Evolutionary conservation across 169 alveolate genomes (phyloP).

Genomic region (Eimeria falciformis): DNA sequence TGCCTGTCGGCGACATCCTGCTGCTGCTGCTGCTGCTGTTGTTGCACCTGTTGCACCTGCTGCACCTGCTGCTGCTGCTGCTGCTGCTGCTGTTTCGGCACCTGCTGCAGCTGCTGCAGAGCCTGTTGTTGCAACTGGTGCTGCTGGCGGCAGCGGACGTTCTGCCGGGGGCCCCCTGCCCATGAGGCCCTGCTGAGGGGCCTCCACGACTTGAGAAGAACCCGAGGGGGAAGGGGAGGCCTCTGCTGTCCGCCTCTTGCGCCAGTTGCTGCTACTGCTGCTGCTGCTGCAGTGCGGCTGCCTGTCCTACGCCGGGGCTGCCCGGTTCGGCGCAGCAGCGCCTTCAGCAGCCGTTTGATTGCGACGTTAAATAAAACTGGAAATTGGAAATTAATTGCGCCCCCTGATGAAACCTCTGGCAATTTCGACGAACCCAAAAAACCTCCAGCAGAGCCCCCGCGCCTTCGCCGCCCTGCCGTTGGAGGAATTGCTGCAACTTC

Average conservation of each 20-base stretch:
- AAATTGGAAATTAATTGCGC: constrained; percentile 53
- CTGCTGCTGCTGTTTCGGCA: neutral
- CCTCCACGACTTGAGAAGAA: constrained; percentile 48
- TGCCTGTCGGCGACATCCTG: no score
- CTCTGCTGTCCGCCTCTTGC: constrained; percentile 12
- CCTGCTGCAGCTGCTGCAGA: constrained; percentile 46
- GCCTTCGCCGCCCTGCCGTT: constrained; percentile 22
- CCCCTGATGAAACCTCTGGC: constrained; percentile 23
- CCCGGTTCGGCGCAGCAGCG: constrained; percentile 55
- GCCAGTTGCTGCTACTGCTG: constrained; percentile 11
- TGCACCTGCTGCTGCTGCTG: neutral
- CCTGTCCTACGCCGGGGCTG: constrained; percentile 23
- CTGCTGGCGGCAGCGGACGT: constrained; percentile 29
- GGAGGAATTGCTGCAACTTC: neutral
- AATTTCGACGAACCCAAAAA: constrained; percentile 19
- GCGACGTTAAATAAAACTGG: constrained; percentile 46
- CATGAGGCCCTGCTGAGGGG: constrained; percentile 56
- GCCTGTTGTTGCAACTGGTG: constrained; percentile 26
- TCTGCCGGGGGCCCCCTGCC: constrained; percentile 22
- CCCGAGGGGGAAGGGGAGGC: constrained; percentile 65
- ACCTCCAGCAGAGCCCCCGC: neutral
- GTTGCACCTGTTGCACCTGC: constrained; percentile 1
- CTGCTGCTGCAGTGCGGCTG: constrained; percentile 3
- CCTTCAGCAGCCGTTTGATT: constrained; percentile 49
- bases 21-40: neutral